Evolutionary conservation across 1,139 yeast species (phyloP).

Genomic region (Yamadazyma songkhlaensis): DNA sequence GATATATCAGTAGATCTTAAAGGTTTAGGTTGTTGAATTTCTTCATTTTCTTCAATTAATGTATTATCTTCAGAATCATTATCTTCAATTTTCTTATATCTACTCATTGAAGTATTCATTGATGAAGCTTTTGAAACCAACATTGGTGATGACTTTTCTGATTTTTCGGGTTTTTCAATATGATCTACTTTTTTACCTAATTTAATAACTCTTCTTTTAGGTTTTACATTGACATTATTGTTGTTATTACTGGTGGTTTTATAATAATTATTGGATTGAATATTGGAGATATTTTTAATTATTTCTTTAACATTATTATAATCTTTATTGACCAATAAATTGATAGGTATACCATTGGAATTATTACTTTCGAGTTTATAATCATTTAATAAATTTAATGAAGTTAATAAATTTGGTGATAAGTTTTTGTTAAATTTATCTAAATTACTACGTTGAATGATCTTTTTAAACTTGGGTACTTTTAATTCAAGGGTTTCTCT

Average conservation of each 20-base stretch:
- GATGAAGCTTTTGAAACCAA: constrained; percentile 7
- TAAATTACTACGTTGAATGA: constrained; percentile 53
- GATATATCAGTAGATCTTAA: constrained; percentile 8
- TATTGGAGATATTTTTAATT: constrained; percentile 43
- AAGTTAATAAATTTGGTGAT: constrained; percentile 37
- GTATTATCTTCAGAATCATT: constrained; percentile 11
- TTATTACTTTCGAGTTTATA: constrained; percentile 2
- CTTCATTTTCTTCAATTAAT: constrained; percentile 11
- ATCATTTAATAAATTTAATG: constrained; percentile 25
- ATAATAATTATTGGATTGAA: constrained; percentile 45
- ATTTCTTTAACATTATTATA: constrained; percentile 34
- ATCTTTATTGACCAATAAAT: constrained; percentile 27
- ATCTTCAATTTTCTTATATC: background rate
- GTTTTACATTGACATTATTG: constrained; percentile 24
- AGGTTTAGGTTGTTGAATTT: constrained; percentile 29
- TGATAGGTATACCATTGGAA: constrained; percentile 38
- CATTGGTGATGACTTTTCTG: constrained; percentile 5
- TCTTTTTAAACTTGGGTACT: constrained; percentile 55
- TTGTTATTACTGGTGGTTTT: constrained; percentile 26
- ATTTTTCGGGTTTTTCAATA: background rate
- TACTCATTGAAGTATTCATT: constrained; percentile 4
- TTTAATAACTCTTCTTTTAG: constrained; percentile 49
- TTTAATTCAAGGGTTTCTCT: constrained; percentile 75
- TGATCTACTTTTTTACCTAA: constrained; percentile 19
- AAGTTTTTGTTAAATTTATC: constrained; percentile 38